Percentiles rank a stretch among this genome's conserved stretches.
These are phyloP conservation scores for Venturia oleaginea DNA, from an alignment of 2,329 filamentous ascomycete species.

Conservation along the genomic window DNA sequence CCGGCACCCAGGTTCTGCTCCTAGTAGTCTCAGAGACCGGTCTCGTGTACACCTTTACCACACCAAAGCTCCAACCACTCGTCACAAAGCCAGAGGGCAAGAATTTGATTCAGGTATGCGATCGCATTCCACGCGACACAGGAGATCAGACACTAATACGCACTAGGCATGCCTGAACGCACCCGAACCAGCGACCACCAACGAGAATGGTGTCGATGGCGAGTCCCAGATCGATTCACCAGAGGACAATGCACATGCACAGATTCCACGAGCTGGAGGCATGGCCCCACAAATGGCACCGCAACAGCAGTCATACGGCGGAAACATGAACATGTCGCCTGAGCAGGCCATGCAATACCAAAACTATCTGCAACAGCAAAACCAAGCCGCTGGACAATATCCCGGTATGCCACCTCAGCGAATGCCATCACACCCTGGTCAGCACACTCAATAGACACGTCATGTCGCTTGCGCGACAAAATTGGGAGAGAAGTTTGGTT, in stretches of 20 bases:
- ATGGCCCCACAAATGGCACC: conserved; percentile 39
- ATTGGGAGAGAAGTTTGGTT: background rate
- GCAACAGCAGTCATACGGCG: conserved; percentile 55
- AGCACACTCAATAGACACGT: conserved; percentile 7
- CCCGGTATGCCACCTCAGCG: conserved; percentile 12
- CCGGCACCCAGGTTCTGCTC: conserved; percentile 91
- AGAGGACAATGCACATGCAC: conserved; percentile 72
- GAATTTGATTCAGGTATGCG: conserved; percentile 90
- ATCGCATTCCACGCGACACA: conserved; percentile 12
- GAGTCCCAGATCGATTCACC: conserved; percentile 66
- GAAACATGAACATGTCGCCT: conserved; percentile 58
- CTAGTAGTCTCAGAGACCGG: conserved; percentile 96
- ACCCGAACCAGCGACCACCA: conserved; percentile 74
- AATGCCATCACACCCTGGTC: conserved; percentile 1
- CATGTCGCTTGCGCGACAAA: background rate
- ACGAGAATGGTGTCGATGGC: conserved; percentile 51
- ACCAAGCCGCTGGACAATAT: conserved; percentile 29
- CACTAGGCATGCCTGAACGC: conserved; percentile 90
- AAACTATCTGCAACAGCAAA: conserved; percentile 67
- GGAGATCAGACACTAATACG: conserved; percentile 26
- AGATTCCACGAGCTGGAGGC: conserved; percentile 54
- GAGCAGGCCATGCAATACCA: conserved; percentile 72
- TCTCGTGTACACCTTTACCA: conserved; percentile 96
- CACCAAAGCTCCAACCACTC: conserved; percentile 92
- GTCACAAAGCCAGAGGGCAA: conserved; percentile 98